Base-by-base conservation (phyloP, 2,329 filamentous ascomycete genomes). In the Cladophialophora bantiana region DNA sequence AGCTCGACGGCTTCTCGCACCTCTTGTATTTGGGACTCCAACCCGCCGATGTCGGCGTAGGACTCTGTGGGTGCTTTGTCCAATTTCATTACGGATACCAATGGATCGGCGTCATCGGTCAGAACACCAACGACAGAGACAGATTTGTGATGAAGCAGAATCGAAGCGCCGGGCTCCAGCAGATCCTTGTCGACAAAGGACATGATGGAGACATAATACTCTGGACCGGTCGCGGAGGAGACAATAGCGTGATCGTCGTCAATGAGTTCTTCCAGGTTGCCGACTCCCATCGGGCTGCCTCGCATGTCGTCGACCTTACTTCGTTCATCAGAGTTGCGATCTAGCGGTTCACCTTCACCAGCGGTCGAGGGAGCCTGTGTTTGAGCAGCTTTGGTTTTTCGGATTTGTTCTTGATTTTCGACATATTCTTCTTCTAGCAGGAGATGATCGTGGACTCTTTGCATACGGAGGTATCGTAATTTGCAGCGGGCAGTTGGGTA, bases 151-250 rank as follows among this genome's bases (percentile, higher is more conserved):
- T 99, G 95, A 66, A 99, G 84, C 57, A 99, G 84, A 57, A 99
- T 95, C 74, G 93, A 97, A 18, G 95, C 93, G 68, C 96, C 96
- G 1, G 95, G 95, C 81, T 99, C 95, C 52, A 99, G 86, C 3
- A 99, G 88, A 76, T 99, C 95, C 82, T 99, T 99, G 85, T 99
- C 95, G 72, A 99, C 95, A 76, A 99, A 99, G 63, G 94, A 97
- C 95, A 98, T 98, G 86, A 99, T 99, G 74, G 94, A 97, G 72
- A 99, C 95, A 79, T 98, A 99, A 86, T 97, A 99, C 80, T 99
- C 95, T 0, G 95, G 95, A 0, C 95, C 95, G 6, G 95, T 98
- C 0, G 95, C 96, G 78, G 93, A 97, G 18, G 94, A 97, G 40
- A 99, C 95, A 76, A 99, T 99, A 69, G 95, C 95, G 76, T 99